Evolutionary conservation across 129 eudicot genomes (phyloP), one percentile per base, ranked within the genome.

Genomic region (Helichrysum umbraculigerum): DNA sequence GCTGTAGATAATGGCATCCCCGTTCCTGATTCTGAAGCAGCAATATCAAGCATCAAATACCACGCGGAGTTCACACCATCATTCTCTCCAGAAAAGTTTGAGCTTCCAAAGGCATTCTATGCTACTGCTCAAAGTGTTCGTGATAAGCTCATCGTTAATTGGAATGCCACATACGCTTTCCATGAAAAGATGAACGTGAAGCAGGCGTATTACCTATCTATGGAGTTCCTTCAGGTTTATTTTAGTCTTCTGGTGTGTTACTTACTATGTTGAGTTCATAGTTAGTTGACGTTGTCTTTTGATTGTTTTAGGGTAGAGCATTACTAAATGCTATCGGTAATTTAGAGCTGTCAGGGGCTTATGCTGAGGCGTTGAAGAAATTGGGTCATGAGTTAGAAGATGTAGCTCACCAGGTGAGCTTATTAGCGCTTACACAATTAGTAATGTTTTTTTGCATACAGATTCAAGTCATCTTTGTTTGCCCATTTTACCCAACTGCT

Each of bases 141-240:
- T 8, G 90, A 88, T 68, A 57, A 71, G 76, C 93, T 88, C 64
- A 85, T 88, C 30, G 35, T 59, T 32, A 88, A 88, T 39, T 88
- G 93, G 93, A 88, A 88, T 68, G 82, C 86, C 12, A 88, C 90
- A 4, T 88, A 85, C 61, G 76, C 76, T 50, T 66, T 62, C 41
- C 87, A 88, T 35, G 88, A 88, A 72, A 78, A 85, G 81, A 72
- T 79, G 77, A 88, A 88, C 12, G 85, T 76, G 58, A 85, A 88
- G 50, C 90, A 83, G 63, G 93, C 93, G 12, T 88, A 88, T 76
- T 88, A 88, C 80, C 70, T 88, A 52, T 88, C 93, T 37, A 88
- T 88, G 93, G 93, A 88, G 81, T 88, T 88, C 73, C 90, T 88
- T 66, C 93, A 88, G 93, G 93, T 88, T 52, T 33, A 74, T 76